Conservation (phyloP, 306 rosid species). For the Ochetophila trinervis region DNA sequence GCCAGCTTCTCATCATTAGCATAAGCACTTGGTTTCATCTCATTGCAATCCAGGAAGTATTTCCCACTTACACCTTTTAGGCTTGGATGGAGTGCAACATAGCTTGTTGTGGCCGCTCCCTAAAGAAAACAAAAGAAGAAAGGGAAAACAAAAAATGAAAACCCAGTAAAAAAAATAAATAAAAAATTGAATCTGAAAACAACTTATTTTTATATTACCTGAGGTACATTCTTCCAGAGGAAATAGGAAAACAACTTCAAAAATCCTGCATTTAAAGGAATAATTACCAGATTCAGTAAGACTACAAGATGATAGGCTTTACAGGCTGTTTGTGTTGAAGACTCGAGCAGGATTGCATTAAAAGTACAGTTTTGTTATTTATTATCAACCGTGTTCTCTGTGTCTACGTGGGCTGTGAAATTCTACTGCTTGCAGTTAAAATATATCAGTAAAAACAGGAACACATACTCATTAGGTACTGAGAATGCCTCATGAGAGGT, state of each 20-base stretch:
- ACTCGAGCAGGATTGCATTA: too few species aligned
- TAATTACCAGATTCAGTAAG: neutral
- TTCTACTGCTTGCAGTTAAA: neutral
- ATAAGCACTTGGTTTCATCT: constrained; percentile 47
- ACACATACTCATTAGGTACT: constrained; percentile 70
- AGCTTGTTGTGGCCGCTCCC: constrained; percentile 94
- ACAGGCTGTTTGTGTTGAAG: too few species aligned
- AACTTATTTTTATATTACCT: constrained; percentile 67
- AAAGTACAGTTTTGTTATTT: too few species aligned
- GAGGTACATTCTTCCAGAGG: constrained; percentile 83
- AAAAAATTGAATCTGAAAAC: too few species aligned
- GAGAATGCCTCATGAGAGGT: constrained; percentile 89
- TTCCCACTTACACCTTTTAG: constrained; percentile 70
- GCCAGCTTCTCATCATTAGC: constrained; percentile 50
- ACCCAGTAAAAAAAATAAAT: too few species aligned
- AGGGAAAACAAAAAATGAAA: too few species aligned
- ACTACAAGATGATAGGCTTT: too few species aligned
- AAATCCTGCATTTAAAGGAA: constrained; percentile 34
- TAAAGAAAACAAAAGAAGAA: constrained; percentile 3
- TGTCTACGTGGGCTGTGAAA: too few species aligned
- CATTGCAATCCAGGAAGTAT: constrained; percentile 76
- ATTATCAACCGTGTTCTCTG: too few species aligned
- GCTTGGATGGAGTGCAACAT: constrained; percentile 72
- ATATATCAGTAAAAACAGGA: neutral
- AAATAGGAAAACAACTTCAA: constrained; percentile 55